phyloP scores from a whole-genome alignment of 2,329 filamentous ascomycete species.

The Chaetomium olivaceum region DNA sequence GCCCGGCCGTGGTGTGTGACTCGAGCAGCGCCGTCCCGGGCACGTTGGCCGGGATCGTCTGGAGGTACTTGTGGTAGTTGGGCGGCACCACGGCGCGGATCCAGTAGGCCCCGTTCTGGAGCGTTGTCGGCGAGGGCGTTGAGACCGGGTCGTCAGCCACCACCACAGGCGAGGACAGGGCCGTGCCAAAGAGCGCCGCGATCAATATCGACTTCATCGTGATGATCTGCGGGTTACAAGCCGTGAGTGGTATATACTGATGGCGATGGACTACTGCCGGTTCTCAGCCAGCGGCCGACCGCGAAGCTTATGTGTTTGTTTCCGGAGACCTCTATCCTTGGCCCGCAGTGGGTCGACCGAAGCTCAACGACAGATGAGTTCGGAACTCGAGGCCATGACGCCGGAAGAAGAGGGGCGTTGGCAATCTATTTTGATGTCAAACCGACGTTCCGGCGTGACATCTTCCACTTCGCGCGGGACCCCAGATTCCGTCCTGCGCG shows the following conservation, averaged over 20 bases:
- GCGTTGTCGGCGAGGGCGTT: conserved; percentile 40
- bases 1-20: conserved; percentile 54
- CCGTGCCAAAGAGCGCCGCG: conserved; percentile 25
- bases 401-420: conserved; percentile 10
- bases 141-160: conserved; percentile 22
- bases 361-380: neutral
- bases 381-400: neutral
- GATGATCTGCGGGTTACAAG: neutral
- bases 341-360: neutral
- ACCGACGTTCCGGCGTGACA: neutral
- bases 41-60: conserved; percentile 47
- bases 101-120: conserved; percentile 56
- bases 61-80: conserved; percentile 59
- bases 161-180: conserved; percentile 23
- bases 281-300: neutral
- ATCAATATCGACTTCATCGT: conserved; percentile 24
- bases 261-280: neutral
- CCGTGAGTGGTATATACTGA: neutral
- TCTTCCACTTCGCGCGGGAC: conserved; percentile 9
- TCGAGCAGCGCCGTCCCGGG: conserved; percentile 53
- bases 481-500: conserved; percentile 7
- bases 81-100: conserved; percentile 58
- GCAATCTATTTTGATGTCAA: conserved; percentile 11
- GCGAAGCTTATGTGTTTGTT: neutral
- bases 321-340: neutral